These are phyloP conservation scores for Lactifluus pinguis DNA, from an alignment of 768 basidiomycete species.

Conservation along the genomic window DNA sequence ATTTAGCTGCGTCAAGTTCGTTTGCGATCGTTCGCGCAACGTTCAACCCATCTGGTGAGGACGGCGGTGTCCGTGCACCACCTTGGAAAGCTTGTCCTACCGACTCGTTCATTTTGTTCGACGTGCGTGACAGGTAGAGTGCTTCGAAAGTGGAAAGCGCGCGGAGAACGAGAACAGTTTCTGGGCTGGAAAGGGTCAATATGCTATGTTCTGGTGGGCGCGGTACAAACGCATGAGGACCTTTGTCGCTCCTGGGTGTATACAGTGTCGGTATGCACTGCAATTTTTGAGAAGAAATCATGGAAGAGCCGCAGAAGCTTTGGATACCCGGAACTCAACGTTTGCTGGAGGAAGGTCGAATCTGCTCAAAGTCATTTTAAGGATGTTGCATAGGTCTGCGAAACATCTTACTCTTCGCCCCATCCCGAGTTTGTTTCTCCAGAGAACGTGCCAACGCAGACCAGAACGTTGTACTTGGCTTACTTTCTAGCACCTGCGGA, in stretches of 20 bases:
- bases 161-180: conserved; percentile 82
- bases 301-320: conserved; percentile 86
- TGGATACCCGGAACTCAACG: conserved; percentile 79
- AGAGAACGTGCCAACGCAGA: conserved; percentile 66
- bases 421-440: conserved; percentile 75
- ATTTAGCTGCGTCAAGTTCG: conserved; percentile 86
- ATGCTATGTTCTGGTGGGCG: not conserved
- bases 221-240: conserved; percentile 29
- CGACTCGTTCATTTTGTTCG: conserved; percentile 75
- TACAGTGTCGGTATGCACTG: conserved; percentile 90
- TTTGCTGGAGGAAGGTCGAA: conserved; percentile 87
- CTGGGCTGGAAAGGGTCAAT: conserved; percentile 49
- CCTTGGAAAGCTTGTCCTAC: conserved; percentile 70
- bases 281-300: conserved; percentile 92
- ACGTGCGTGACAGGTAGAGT: conserved; percentile 79
- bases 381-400: not conserved
- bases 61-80: conserved; percentile 61
- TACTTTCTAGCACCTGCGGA: conserved; percentile 71
- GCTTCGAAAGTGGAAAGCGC: conserved; percentile 78
- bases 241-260: conserved; percentile 82
- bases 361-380: conserved; percentile 33
- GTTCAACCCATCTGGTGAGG: conserved; percentile 64
- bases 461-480: conserved; percentile 91
- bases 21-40: conserved; percentile 75
- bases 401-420: conserved; percentile 55